Evolutionary conservation across 2,329 filamentous ascomycete genomes (phyloP), one percentile per base, ranked within the genome.

Genomic region (Cladosporium sp.): DNA sequence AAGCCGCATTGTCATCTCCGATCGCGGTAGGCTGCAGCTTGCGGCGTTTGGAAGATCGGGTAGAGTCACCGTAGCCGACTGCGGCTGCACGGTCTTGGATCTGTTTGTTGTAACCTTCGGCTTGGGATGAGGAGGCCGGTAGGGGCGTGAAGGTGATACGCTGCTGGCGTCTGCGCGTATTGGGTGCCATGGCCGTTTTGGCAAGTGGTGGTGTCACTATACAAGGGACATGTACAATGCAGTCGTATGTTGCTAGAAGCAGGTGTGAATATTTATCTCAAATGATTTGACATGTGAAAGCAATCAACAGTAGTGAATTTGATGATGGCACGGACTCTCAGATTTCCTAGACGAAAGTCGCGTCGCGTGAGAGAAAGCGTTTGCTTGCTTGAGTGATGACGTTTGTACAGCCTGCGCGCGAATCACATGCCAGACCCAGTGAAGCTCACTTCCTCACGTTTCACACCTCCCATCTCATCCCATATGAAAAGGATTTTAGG

Each of bases 111-210:
- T 67, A 64, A 16, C 57, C 49, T 20, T 66, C 52, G 4, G 65
- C 58, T 15, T 63, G 65, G 13, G 69, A 67, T 4, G 70, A 71
- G 0, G 69, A 68, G 11, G 70, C 67, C 7, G 69, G 61, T 4
- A 71, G 52, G 4, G 71, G 67, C 1, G 69, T 72, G 59, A 75
- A 75, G 42, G 61, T 65, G 16, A 76, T 60, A 20, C 69, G 69
- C 7, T 67, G 66, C 53, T 76, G 73, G 33, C 66, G 65, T 53
- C 64, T 65, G 35, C 60, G 57, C 25, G 53, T 55, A 32, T 39
- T 49, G 29, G 38, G 22, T 4, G 52, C 40, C 52, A 53, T 53
- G 18, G 18, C 45, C 11, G 4, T 38, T 25, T 19, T 35, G 19
- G 22, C 20, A 11, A 13, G 12, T 27, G 29, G 13, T 39, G 36